phyloP scores from a whole-genome alignment of 2,329 filamentous ascomycete genomes.

The Bipolaris gigantea region DNA sequence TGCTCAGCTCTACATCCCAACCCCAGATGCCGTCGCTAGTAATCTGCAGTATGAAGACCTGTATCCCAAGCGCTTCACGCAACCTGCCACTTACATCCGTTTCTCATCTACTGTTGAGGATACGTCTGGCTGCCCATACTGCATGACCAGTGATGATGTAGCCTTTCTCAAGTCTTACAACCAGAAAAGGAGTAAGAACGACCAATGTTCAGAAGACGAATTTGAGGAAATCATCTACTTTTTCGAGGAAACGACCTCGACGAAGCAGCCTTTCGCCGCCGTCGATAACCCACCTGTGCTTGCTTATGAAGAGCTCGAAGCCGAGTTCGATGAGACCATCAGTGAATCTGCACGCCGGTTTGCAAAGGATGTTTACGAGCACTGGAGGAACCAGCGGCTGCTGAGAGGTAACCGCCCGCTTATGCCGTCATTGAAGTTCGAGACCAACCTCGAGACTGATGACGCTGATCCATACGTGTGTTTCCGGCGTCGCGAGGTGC shows the following conservation, averaged over 20 bases:
- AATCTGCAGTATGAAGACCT: conserved; percentile 83
- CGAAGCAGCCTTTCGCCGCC: conserved; percentile 83
- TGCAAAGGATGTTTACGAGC: conserved; percentile 81
- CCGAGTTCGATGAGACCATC: conserved; percentile 63
- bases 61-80: conserved; percentile 76
- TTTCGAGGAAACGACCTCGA: conserved; percentile 83
- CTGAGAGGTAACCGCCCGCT: conserved; percentile 70
- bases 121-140: conserved; percentile 86
- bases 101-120: conserved; percentile 99
- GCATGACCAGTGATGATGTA: conserved; percentile 91
- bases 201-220: conserved; percentile 79
- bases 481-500: conserved; percentile 91
- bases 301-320: conserved; percentile 60
- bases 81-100: conserved; percentile 91
- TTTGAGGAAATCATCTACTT: conserved; percentile 95
- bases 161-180: conserved; percentile 84
- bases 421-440: conserved; percentile 83
- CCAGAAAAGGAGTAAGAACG: conserved; percentile 64
- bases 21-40: conserved; percentile 64
- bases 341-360: conserved; percentile 59
- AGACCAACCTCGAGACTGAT: conserved; percentile 90
- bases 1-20: conserved; percentile 67
- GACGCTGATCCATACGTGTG: conserved; percentile 97
- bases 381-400: conserved; percentile 78
- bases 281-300: conserved; percentile 85